Evolutionary conservation across 2,329 filamentous ascomycete genomes (phyloP).

Genomic region (Helotiales sp.): DNA sequence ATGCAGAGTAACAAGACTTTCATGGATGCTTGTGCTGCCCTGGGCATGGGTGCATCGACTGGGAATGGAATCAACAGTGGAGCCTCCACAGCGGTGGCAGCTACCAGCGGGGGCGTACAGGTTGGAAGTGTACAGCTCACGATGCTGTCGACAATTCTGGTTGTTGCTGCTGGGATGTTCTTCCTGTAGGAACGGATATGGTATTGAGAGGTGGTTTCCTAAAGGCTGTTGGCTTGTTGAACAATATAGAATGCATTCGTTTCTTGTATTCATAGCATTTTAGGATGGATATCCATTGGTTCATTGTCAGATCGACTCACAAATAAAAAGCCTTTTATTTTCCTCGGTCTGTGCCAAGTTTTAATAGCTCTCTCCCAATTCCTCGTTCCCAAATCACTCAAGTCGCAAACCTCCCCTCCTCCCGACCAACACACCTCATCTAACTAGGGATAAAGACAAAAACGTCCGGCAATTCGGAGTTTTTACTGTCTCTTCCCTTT

Average conservation of each 20-base stretch:
- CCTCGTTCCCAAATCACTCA: no score
- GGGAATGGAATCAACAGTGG: not conserved
- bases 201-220: no score
- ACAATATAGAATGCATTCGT: not conserved
- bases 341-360: no score
- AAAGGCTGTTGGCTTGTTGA: not conserved
- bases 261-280: not conserved
- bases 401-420: no score
- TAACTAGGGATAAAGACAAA: no score
- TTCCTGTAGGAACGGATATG: not conserved
- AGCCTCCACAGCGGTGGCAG: not conserved
- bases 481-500: no score
- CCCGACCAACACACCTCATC: no score
- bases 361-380: no score
- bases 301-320: not conserved
- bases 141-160: slow-evolving; percentile 6
- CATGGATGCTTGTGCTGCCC: slow-evolving; percentile 22
- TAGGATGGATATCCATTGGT: not conserved
- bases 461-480: no score
- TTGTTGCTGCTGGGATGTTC: slow-evolving; percentile 12
- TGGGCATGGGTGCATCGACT: not conserved
- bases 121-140: slow-evolving; percentile 3
- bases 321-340: no score
- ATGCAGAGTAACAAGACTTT: slow-evolving; percentile 22
- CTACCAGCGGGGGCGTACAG: not conserved